A percentile compares a stretch with the other conserved stretches of the same genome.
Evolutionary conservation across 2,329 filamentous ascomycete species (phyloP).

Genomic region (Xylariaceae sp.): DNA sequence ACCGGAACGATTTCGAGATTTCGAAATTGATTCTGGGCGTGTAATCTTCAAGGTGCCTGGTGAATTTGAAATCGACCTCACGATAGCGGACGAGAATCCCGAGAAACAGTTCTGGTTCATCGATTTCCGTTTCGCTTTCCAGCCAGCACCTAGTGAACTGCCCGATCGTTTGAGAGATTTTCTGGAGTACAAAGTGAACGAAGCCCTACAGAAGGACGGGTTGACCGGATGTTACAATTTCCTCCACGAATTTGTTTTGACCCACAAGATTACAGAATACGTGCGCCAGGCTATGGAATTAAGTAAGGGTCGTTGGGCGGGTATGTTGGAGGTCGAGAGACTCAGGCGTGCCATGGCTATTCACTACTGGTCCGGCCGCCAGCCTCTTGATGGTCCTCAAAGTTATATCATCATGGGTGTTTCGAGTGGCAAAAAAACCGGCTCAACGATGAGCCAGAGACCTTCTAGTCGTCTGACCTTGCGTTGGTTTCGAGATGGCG

Average conservation of each 20-base stretch:
- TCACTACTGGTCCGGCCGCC: slow-evolving; percentile 80
- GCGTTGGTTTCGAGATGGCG: slow-evolving; percentile 82
- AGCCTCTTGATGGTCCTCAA: slow-evolving; percentile 57
- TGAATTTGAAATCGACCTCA: slow-evolving; percentile 92
- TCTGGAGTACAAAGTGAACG: slow-evolving; percentile 70
- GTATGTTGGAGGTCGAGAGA: slow-evolving; percentile 70
- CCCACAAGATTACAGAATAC: slow-evolving; percentile 82
- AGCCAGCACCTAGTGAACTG: slow-evolving; percentile 59
- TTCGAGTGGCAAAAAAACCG: slow-evolving; percentile 56
- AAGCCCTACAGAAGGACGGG: slow-evolving; percentile 63
- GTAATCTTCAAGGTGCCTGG: slow-evolving; percentile 78
- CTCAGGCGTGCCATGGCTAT: slow-evolving; percentile 78
- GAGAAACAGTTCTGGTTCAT: slow-evolving; percentile 89
- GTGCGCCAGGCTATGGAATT: slow-evolving; percentile 72
- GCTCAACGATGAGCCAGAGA: slow-evolving; percentile 39
- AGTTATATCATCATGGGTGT: slow-evolving; percentile 91
- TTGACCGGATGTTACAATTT: slow-evolving; percentile 78
- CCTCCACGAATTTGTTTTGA: slow-evolving; percentile 81
- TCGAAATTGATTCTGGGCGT: slow-evolving; percentile 76
- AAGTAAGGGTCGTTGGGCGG: slow-evolving; percentile 68
- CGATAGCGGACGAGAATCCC: slow-evolving; percentile 80
- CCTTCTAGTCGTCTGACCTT: slow-evolving; percentile 54
- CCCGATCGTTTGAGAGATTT: slow-evolving; percentile 59
- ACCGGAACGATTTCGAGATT: slow-evolving; percentile 72
- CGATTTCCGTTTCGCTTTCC: slow-evolving; percentile 81